Evolutionary conservation across 1,284 basidiomycete genomes (phyloP).

Genomic region (Trichosporon sp.): DNA sequence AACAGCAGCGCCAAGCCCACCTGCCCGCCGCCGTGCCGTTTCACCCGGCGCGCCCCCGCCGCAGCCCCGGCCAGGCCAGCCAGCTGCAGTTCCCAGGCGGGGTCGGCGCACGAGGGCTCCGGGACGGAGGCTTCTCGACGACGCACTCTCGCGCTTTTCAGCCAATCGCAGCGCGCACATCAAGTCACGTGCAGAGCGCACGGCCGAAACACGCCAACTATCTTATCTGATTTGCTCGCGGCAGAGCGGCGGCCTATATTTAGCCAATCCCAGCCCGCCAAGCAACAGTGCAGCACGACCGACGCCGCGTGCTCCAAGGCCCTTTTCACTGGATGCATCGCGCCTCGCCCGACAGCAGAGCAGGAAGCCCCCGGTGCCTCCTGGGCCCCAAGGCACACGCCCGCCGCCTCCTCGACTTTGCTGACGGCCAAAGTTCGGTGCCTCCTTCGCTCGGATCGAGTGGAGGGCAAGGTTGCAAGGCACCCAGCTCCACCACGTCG

Average conservation of each 20-base stretch:
- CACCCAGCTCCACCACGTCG: no score
- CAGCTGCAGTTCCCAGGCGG: background rate
- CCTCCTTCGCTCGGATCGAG: no score
- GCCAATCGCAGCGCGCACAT: background rate
- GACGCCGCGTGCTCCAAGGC: background rate
- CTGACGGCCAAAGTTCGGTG: no score
- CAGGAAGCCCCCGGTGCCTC: background rate
- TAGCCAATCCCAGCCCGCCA: background rate
- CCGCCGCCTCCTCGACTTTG: no score
- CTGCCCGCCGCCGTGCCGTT: background rate
- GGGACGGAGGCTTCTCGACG: background rate
- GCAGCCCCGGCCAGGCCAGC: background rate
- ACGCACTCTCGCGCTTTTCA: background rate
- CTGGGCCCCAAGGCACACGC: background rate
- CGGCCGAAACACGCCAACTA: background rate
- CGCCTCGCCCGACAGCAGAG: background rate
- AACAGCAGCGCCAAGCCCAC: background rate
- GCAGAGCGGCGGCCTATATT: background rate
- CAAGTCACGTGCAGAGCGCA: background rate
- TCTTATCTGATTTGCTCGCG: constrained; percentile 5
- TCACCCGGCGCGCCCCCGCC: background rate
- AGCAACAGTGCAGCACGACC: background rate
- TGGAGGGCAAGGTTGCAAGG: no score
- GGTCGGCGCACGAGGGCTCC: background rate
- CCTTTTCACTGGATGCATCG: background rate